Evolutionary conservation across 2,329 filamentous ascomycete species (phyloP).

Genomic region (Fusarium sp.): DNA sequence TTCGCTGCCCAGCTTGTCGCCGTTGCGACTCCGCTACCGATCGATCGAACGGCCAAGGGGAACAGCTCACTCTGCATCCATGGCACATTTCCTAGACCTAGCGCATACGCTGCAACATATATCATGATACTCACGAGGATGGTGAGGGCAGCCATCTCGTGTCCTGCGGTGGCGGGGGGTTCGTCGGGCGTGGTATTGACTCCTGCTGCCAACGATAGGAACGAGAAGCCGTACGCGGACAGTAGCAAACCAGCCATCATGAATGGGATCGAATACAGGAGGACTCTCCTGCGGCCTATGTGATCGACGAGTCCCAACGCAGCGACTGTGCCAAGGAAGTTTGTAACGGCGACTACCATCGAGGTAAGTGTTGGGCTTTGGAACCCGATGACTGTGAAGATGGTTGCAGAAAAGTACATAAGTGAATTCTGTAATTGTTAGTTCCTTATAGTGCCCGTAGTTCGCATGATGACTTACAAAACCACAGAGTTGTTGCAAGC

Average conservation of each 20-base stretch:
- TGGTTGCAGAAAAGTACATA: conserved; percentile 91
- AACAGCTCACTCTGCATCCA: conserved; percentile 98
- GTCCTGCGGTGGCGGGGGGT: conserved; percentile 27
- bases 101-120: conserved; percentile 87
- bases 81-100: conserved; percentile 90
- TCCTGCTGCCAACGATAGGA: conserved; percentile 61
- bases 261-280: conserved; percentile 84
- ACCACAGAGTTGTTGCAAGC: conserved; percentile 87
- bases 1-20: conserved; percentile 90
- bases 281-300: conserved; percentile 80
- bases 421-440: conserved; percentile 73
- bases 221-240: conserved; percentile 78
- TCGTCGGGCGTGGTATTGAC: conserved; percentile 30
- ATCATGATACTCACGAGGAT: conserved; percentile 82
- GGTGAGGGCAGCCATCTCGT: conserved; percentile 57
- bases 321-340: conserved; percentile 81
- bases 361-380: conserved; percentile 82
- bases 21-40: conserved; percentile 79
- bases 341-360: conserved; percentile 83
- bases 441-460: not conserved
- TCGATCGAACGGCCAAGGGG: conserved; percentile 76
- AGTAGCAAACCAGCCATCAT: conserved; percentile 81
- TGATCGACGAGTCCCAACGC: conserved; percentile 83
- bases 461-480: conserved; percentile 66
- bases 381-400: conserved; percentile 83